Base-by-base conservation (phyloP, 768 basidiomycete species). In the Lactifluus hygrophoroides region DNA sequence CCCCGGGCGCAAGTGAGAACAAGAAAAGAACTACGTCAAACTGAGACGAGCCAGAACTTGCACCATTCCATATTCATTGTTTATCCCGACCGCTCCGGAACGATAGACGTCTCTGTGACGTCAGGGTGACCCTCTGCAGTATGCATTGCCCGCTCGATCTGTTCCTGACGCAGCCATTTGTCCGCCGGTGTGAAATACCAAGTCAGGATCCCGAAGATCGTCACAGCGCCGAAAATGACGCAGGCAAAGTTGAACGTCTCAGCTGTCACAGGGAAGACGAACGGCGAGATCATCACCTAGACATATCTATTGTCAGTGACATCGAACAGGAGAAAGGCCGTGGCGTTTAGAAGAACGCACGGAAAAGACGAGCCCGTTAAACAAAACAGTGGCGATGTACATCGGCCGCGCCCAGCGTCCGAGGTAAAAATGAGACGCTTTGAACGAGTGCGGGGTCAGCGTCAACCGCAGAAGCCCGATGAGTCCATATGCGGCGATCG, bases 401-500 rank as follows among this genome's bases (percentile, higher is more conserved):
- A 91, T 87, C 3, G 81, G 79, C 56, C 77, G 81, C 7, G 81
- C 77, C 64, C 79, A 82, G 54, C 72, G 77, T 5, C 90, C 90
- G 27, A 91, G 77, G 56, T 74, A 78, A 72, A 90, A 94, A 62
- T 81, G 80, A 13, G 90, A 90, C 8, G 78, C 72, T 62, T 80
- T 80, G 74, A 94, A 94, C 34, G 79, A 73, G 63, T 85, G 70
- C 11, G 85, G 90, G 1, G 93, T 94, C 77, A 85, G 76, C n/a
- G 81, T 81, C 19, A 94, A 71, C 30, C 89, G 81, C 32, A 94
- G 76, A 2, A 88, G 67, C 9, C 87, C 82, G 58, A 94, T 92
- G 44, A 94, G 75, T 0, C 84, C 89, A 67, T 94, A 94, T 2
- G 90, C 88, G 0, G 91, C 90, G 57, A 93, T 91, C 2, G 88